Evolutionary conservation across 1,284 basidiomycete genomes (phyloP).

Genomic region (Porogramme epimiltina): DNA sequence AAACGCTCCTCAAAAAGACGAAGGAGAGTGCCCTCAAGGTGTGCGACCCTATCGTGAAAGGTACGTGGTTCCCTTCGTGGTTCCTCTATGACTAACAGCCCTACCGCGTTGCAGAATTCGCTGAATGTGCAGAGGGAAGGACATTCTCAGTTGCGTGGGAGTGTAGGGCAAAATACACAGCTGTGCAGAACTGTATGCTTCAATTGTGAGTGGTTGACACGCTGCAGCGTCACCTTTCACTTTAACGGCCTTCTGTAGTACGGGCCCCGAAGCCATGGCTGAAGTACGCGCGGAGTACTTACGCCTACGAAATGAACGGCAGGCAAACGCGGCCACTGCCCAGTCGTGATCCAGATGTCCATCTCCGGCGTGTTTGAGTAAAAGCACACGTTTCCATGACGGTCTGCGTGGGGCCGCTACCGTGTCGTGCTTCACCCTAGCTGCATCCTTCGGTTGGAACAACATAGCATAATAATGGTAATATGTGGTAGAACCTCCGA

Average conservation of each 20-base stretch:
- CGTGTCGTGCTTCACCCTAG: too few relatives aligned
- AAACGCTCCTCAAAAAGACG: slow-evolving; percentile 80
- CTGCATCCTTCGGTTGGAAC: background rate
- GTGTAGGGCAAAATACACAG: slow-evolving; percentile 71
- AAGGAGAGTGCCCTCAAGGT: slow-evolving; percentile 79
- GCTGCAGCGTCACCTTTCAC: background rate
- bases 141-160: slow-evolving; percentile 85
- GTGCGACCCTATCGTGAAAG: slow-evolving; percentile 78
- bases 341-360: slow-evolving; percentile 10
- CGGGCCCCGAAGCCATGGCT: slow-evolving; percentile 74
- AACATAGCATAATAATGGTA: slow-evolving; percentile 5
- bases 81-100: background rate
- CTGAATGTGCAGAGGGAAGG: slow-evolving; percentile 79
- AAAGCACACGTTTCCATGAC: too few relatives aligned
- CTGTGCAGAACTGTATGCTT: slow-evolving; percentile 79
- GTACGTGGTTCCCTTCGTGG: slow-evolving; percentile 37
- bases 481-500: slow-evolving; percentile 9
- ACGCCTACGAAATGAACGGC: slow-evolving; percentile 54
- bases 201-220: slow-evolving; percentile 72
- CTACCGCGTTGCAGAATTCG: slow-evolving; percentile 62
- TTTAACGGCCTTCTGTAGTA: slow-evolving; percentile 43
- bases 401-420: too few relatives aligned
- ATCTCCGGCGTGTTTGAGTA: too few relatives aligned
- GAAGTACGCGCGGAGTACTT: slow-evolving; percentile 72
- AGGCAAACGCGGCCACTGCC: slow-evolving; percentile 9